Conservation (phyloP, 2,329 filamentous ascomycete species). For the Claviceps humidiphila region DNA sequence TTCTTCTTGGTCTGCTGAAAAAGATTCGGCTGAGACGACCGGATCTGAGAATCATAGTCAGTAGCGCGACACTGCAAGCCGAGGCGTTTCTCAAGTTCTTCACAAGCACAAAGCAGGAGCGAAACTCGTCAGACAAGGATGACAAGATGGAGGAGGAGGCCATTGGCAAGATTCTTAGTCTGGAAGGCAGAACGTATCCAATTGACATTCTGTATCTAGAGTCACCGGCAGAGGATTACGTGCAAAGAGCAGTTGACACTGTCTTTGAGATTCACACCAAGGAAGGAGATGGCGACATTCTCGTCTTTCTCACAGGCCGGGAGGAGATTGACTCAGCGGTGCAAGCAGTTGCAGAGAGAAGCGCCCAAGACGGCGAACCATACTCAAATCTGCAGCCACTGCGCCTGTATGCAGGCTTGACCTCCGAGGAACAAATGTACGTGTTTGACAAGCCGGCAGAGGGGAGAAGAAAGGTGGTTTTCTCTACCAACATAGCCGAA, state of each 20-base stretch:
- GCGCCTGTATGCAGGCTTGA: slow-evolving; percentile 78
- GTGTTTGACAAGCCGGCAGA: slow-evolving; percentile 77
- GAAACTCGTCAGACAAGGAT: slow-evolving; percentile 11
- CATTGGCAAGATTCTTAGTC: slow-evolving; percentile 51
- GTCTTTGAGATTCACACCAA: slow-evolving; percentile 77
- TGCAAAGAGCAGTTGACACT: slow-evolving; percentile 69
- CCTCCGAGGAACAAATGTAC: slow-evolving; percentile 86
- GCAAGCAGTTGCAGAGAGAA: slow-evolving; percentile 64
- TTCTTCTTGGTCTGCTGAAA: slow-evolving; percentile 78
- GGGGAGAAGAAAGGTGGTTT: slow-evolving; percentile 78
- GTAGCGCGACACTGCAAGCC: slow-evolving; percentile 85
- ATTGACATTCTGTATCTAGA: slow-evolving; percentile 78
- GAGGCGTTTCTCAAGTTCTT: slow-evolving; percentile 80
- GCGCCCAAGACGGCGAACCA: slow-evolving; percentile 38
- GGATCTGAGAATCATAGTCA: slow-evolving; percentile 78
- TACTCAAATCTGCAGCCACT: slow-evolving; percentile 29
- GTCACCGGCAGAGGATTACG: slow-evolving; percentile 68
- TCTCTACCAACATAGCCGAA: slow-evolving; percentile 93
- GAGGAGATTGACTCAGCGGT: slow-evolving; percentile 82
- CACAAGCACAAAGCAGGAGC: slow-evolving; percentile 25
- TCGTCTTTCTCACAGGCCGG: slow-evolving; percentile 82
- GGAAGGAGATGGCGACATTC: slow-evolving; percentile 72
- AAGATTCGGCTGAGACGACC: slow-evolving; percentile 72
- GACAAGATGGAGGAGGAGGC: slow-evolving; percentile 15
- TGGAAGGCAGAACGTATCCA: slow-evolving; percentile 79